Evolutionary conservation across 1,139 yeast genomes (phyloP).

Genomic region (Hemisphaericaspora subhashii): DNA sequence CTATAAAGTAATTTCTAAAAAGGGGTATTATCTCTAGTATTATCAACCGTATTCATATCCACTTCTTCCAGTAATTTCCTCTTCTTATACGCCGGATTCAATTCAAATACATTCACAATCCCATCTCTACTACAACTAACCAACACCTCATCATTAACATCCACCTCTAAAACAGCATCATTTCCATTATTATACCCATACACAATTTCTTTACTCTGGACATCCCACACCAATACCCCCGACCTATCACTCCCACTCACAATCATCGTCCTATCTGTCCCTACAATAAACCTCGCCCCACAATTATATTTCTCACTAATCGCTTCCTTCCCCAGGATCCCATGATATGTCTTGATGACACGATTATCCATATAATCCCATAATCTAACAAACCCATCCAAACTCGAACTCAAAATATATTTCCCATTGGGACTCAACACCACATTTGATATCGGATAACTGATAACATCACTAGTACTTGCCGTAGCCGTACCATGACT

Average conservation of each 20-base stretch:
- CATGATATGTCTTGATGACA: constrained; percentile 72
- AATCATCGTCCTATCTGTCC: constrained; percentile 39
- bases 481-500: constrained; percentile 62
- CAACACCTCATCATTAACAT: constrained; percentile 40
- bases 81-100: constrained; percentile 17
- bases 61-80: no score
- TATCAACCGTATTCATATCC: neutral
- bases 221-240: constrained; percentile 68
- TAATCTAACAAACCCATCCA: constrained; percentile 74
- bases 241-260: constrained; percentile 70
- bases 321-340: constrained; percentile 27
- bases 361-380: constrained; percentile 83
- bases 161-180: constrained; percentile 51
- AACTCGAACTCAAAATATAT: constrained; percentile 72
- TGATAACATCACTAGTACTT: constrained; percentile 47
- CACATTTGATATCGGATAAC: constrained; percentile 72
- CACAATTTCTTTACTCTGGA: constrained; percentile 61
- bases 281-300: constrained; percentile 47
- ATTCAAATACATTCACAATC: constrained; percentile 23
- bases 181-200: constrained; percentile 29
- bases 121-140: constrained; percentile 38
- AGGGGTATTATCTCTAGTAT: constrained; percentile 6
- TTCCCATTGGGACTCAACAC: constrained; percentile 80
- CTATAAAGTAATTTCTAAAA: no score
- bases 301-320: constrained; percentile 49